Base-by-base conservation (phyloP, 176 grass and related monocot species). In the Alopecurus myosuroides region DNA sequence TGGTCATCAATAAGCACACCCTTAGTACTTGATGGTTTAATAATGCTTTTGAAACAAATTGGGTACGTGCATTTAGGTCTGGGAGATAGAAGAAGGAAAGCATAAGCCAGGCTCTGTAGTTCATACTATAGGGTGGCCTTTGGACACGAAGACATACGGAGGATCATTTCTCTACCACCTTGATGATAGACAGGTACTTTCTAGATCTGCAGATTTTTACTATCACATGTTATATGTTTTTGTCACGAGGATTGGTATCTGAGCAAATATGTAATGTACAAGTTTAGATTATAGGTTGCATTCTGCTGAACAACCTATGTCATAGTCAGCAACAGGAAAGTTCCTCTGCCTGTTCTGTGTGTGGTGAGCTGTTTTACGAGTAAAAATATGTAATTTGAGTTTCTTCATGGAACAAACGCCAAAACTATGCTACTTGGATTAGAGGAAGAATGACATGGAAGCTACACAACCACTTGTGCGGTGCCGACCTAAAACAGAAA, bases 91-190 rank as follows among this genome's bases (percentile, higher is more conserved):
- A 82, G 93, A 92, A 88, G 81, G 70, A 82, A 98, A 94, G 75
- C 97, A 98, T 58, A 67, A 90, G 63, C 87, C 89, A 76, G 97
- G 97, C 78, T 79, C 85, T 67, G 91, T 98, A 64, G 65, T 98
- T 64, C 97, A 98, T 80, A 95, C 97, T 84, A 57, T 98, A 76
- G 97, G 97, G 80, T 98, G 91, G 93, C 97, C 97, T 81, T 92
- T 98, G 84, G 97, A 94, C 48, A 89, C 25, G 29, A 95, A 94
- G 52, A 95, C 89, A 75, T 98, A 98, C 28, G 91, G 97, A 52
- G 93, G 97, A 57, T 94, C 93, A 65, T 95, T 98, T 87, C 44
- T 98, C 11, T 98, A 95, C 61, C 97, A 98, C 79, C 92, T 95
- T 83, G 86, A 89, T 45, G 76, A 98, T 83, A 88, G 89, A 81